phyloP scores from a whole-genome alignment of 2,329 filamentous ascomycete genomes.

The Botryosphaeria dothidea region DNA sequence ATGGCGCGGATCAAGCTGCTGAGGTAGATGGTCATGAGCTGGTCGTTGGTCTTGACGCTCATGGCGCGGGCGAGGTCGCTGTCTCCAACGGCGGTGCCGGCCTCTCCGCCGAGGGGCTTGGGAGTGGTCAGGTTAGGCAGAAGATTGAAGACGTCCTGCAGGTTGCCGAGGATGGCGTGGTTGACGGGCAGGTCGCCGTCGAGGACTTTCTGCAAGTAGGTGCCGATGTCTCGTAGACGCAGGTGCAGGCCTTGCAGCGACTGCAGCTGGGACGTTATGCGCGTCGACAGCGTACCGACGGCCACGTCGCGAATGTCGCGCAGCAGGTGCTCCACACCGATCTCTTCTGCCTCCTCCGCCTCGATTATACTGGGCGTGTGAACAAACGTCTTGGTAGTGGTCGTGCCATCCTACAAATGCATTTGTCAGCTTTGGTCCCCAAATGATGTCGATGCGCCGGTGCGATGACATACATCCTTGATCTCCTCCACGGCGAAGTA shows the following conservation, averaged over 20 bases:
- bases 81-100: conserved; percentile 57
- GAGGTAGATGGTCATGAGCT: conserved; percentile 97
- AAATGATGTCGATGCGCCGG: neutral
- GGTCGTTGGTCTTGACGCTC: conserved; percentile 99
- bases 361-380: conserved; percentile 98
- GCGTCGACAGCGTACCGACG: conserved; percentile 91
- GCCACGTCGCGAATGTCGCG: conserved; percentile 98
- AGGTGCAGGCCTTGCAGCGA: conserved; percentile 95
- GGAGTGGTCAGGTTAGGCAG: conserved; percentile 93
- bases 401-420: conserved; percentile 79
- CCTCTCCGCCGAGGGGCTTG: conserved; percentile 58
- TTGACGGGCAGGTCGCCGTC: conserved; percentile 92
- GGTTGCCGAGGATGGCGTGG: conserved; percentile 93
- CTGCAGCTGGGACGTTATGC: conserved; percentile 96
- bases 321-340: conserved; percentile 95
- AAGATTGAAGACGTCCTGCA: conserved; percentile 99
- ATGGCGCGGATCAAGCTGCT: conserved; percentile 96
- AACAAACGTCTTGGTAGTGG: conserved; percentile 94
- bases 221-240: conserved; percentile 89
- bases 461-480: conserved; percentile 76
- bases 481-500: conserved; percentile 99
- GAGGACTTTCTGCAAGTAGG: conserved; percentile 94
- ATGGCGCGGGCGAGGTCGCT: conserved; percentile 92
- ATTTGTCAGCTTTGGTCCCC: conserved; percentile 5
- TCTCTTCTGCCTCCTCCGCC: conserved; percentile 98